Conservation (phyloP, 2,329 filamentous ascomycete species). For the Chaetomium olivaceum region DNA sequence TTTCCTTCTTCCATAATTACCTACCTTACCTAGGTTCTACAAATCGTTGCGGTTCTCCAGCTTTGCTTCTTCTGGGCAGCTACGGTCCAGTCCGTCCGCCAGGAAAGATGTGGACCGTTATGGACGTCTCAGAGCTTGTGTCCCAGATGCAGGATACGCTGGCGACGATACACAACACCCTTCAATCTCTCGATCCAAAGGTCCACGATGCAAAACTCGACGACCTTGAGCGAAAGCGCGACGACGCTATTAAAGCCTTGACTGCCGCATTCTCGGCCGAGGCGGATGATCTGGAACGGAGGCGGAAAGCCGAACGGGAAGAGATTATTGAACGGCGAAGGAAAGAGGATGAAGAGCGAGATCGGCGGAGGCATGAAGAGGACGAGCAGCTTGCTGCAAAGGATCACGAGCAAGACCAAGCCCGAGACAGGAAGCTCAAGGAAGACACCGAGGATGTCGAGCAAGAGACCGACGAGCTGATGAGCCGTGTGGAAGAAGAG, state of each 20-base stretch:
- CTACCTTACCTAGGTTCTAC: too few relatives aligned
- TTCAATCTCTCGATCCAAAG: slow-evolving; percentile 39
- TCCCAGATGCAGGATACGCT: slow-evolving; percentile 47
- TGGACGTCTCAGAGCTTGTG: slow-evolving; percentile 44
- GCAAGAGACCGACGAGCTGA: slow-evolving; percentile 40
- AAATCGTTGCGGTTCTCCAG: too few relatives aligned
- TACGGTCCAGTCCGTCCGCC: neutral
- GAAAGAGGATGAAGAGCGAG: slow-evolving; percentile 46
- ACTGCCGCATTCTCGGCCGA: slow-evolving; percentile 38
- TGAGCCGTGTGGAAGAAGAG: slow-evolving; percentile 47
- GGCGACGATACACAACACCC: slow-evolving; percentile 42
- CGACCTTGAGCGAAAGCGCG: slow-evolving; percentile 43
- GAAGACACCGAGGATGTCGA: slow-evolving; percentile 38
- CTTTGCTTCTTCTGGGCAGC: neutral
- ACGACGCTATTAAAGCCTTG: slow-evolving; percentile 39
- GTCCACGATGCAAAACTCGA: slow-evolving; percentile 42
- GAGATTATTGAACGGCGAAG: slow-evolving; percentile 41
- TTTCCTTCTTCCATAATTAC: neutral
- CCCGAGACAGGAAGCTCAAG: slow-evolving; percentile 36
- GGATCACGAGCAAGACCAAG: slow-evolving; percentile 37
- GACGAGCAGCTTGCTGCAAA: slow-evolving; percentile 40
- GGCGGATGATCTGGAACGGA: slow-evolving; percentile 35
- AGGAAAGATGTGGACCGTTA: slow-evolving; percentile 21
- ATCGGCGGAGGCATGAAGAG: slow-evolving; percentile 39
- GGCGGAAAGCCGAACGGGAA: slow-evolving; percentile 37